Evolutionary conservation across 2,329 filamentous ascomycete species (phyloP), one percentile per base, ranked within the genome.

Genomic region (Fusarium azukiicola): DNA sequence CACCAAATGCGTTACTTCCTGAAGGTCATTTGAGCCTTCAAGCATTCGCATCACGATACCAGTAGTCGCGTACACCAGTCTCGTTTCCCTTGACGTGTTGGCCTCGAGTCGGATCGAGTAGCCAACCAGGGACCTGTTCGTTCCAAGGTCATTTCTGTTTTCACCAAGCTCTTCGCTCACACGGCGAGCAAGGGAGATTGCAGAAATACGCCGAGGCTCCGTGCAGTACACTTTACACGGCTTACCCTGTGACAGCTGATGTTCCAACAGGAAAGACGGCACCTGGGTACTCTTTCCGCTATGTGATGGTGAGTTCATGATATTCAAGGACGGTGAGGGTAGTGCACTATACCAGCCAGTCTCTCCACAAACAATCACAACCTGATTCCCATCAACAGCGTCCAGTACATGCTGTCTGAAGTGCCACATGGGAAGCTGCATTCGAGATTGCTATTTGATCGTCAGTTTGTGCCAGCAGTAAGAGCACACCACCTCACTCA

Each of bases 31-130:
- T 0, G 96, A 96, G 13, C 95, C 95, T 86, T 99, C 98, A 19
- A 99, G 91, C 97, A 99, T 99, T 40, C 98, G 94, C 91, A 99
- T 96, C n/a, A 99, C 96, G 73, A 99, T 98, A 89, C 98, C 94
- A 10, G 94, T 95, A 4, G 95, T 99, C 69, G 98, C 98, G 87
- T 97, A 99, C 10, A 99, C 94, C 38, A 99, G 92, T 68, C 96
- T 92, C 4, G 97, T 99, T 81, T 96, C 94, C 42, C 94, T 92
- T 21, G 94, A 95, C 1, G 95, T 96, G 82, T 98, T 98, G 66
- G 96, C 96, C 86, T 99, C 98, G 27, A 99, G 90, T 23, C 98
- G 94, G 81, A 99, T 99, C 3, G 98, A 97, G 89, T 98, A 99
- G 58, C 98, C 98, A 32, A 99, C 95, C 5, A 99, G 90, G 6